Conservation (phyloP, 306 rosid species). For the Glycine soja region DNA sequence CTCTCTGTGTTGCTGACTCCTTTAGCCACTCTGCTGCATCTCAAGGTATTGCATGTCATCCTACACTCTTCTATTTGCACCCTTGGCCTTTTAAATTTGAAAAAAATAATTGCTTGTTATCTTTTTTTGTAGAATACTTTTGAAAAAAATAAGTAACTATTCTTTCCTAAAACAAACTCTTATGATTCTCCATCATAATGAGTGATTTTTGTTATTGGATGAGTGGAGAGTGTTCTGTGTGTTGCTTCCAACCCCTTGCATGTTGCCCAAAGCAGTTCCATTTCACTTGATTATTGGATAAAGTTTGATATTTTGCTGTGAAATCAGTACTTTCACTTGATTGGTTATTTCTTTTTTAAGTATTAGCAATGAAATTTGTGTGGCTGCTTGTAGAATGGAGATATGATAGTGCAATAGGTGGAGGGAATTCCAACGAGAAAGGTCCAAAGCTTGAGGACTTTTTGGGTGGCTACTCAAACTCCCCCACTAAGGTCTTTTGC, state of each 20-base stretch:
- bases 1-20: slow-evolving; percentile 80
- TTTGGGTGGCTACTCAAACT: slow-evolving; percentile 88
- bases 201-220: neutral
- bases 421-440: slow-evolving; percentile 59
- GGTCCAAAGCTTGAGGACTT: slow-evolving; percentile 97
- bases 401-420: slow-evolving; percentile 63
- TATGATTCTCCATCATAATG: neutral
- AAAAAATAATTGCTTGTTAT: neutral
- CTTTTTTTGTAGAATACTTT: neutral
- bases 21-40: slow-evolving; percentile 55
- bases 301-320: slow-evolving; percentile 24
- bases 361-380: slow-evolving; percentile 20
- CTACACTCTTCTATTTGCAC: neutral
- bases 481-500: slow-evolving; percentile 60
- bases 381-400: slow-evolving; percentile 71
- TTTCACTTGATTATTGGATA: slow-evolving; percentile 14
- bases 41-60: slow-evolving; percentile 66
- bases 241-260: slow-evolving; percentile 44
- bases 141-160: neutral
- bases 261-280: slow-evolving; percentile 33
- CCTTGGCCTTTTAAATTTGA: neutral
- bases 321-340: slow-evolving; percentile 24
- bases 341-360: neutral
- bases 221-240: neutral
- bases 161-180: neutral